Percentiles rank a stretch among this genome's conserved stretches.
Conservation (phyloP, 805 yeast species). For the Lipomyces lipofer region DNA sequence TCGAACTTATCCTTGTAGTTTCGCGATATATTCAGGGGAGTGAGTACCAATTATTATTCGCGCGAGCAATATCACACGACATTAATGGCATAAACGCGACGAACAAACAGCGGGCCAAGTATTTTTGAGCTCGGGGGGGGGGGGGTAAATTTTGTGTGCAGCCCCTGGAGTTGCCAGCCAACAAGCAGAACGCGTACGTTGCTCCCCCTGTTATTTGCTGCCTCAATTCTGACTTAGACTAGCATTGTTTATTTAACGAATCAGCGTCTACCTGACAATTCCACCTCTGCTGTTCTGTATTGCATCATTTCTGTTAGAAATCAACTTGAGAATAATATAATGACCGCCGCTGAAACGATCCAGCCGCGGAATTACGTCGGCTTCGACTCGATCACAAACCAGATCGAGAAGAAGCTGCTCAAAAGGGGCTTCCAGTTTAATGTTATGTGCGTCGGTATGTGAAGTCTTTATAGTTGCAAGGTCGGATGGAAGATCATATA, state of each 20-base stretch:
- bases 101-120: too few relatives aligned
- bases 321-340: background rate
- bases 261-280: background rate
- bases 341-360: constrained; percentile 28
- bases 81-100: constrained; percentile 14
- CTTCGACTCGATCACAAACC: constrained; percentile 92
- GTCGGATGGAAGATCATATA: background rate
- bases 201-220: too few relatives aligned
- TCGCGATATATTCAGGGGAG: too few relatives aligned
- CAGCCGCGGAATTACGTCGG: constrained; percentile 86
- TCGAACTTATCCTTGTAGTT: too few relatives aligned
- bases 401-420: constrained; percentile 87
- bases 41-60: too few relatives aligned
- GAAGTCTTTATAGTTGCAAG: background rate
- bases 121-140: too few relatives aligned
- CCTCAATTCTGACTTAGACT: background rate
- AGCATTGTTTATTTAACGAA: background rate
- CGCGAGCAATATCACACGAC: too few relatives aligned
- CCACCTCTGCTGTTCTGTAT: too few relatives aligned
- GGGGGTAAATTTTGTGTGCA: too few relatives aligned
- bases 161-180: too few relatives aligned
- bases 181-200: too few relatives aligned
- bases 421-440: constrained; percentile 94
- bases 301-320: too few relatives aligned
- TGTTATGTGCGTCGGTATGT: constrained; percentile 79